Base-by-base conservation (phyloP, 202 grass and related monocot species). In the Bolboschoenoplectus hybrid region DNA sequence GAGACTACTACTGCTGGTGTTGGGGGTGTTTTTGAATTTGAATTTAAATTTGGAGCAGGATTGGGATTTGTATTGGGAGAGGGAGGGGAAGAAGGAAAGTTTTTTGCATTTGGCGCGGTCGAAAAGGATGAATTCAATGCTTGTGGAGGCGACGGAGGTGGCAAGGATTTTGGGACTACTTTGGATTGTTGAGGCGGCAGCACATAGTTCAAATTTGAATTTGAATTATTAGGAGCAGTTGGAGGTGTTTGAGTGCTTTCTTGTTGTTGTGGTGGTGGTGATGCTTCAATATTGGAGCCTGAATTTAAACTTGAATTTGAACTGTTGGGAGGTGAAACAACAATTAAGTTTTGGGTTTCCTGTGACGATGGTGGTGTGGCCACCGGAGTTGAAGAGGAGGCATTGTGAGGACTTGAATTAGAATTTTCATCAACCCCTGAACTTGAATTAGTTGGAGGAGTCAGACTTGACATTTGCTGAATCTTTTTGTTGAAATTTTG, bases 271-370 rank as follows among this genome's bases (percentile, higher is more conserved):
- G 40, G 19, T 52, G 32, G 46, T 38, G 45, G 45, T 56, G 63
- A 7, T 51, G 46, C 45, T 51, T 45, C 9, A 3, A 51, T 1
- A 69, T 83, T 83, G 44, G 63, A 52, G 44, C 61, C 49, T 43
- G 14, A 32, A 64, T 66, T 66, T 82, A 50, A 82, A 65, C 66
- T 66, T 82, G 17, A 82, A 82, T 66, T 45, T 82, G 44, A 50
- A 83, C 67, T 41, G 65, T 35, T 17, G 4, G 45, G 43, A 1
- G 50, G 44, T 69, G 32, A 64, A 67, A 81, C 7, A 64, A 0
- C 17, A 72, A 3, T 72, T 72, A 9, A 11, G 20, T 17, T 83
- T 4, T 55, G 43, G 63, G 45, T 9, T 83, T 69, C 65, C 64
- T 70, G 46, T 13, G 20, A 52, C 5, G 2, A 3, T 6, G 81